Percentiles rank a stretch among this genome's conserved stretches.
These are phyloP conservation scores for Colletotrichum sp. DNA, from an alignment of 2,329 filamentous ascomycete species.

Conservation along the genomic window DNA sequence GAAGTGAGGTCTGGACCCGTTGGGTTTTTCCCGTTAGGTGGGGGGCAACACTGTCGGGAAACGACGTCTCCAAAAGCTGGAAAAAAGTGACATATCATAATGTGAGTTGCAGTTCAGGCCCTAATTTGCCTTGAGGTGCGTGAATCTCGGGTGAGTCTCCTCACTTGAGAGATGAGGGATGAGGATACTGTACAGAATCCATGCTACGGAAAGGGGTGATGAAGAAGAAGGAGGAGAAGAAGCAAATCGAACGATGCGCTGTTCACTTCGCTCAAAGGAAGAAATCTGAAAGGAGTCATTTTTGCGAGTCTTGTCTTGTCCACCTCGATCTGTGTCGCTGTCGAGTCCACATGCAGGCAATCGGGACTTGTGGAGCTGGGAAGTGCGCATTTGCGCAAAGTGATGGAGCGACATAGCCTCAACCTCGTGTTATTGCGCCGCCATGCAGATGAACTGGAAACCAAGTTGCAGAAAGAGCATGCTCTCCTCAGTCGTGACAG, in stretches of 20 bases:
- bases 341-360: not conserved
- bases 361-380: not conserved
- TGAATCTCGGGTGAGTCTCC: not conserved
- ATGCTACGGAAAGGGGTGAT: not conserved
- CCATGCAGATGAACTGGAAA: not conserved
- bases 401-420: not conserved
- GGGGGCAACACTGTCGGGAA: not conserved
- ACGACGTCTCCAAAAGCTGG: not conserved
- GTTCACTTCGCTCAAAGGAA: not conserved
- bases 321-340: not conserved
- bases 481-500: not conserved
- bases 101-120: not conserved
- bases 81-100: conserved; percentile 1
- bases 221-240: not conserved
- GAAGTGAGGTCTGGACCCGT: not conserved
- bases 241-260: not conserved
- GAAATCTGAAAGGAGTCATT: not conserved
- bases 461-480: not conserved
- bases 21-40: not conserved
- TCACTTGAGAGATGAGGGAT: not conserved
- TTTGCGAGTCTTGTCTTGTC: not conserved
- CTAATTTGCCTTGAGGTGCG: not conserved
- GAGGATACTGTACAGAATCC: not conserved
- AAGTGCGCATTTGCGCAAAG: not conserved
- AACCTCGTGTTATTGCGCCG: not conserved